Base-by-base conservation (phyloP, 169 alveolate species). In the Plasmodium knowlesi region DNA sequence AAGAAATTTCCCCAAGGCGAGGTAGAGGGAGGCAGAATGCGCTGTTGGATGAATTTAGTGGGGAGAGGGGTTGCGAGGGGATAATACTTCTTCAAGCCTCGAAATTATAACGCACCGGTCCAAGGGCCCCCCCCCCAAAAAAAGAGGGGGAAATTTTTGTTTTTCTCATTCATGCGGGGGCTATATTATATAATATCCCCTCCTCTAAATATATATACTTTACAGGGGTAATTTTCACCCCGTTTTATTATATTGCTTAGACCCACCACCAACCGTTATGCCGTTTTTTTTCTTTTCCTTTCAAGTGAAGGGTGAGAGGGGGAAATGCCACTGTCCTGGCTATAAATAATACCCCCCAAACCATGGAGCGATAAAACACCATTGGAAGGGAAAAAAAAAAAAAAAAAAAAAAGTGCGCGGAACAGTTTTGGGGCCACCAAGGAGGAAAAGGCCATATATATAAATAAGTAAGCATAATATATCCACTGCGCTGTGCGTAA, bases 21-120 rank as follows among this genome's bases (percentile, higher is more conserved):
- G 22, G 9, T 32, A 3, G 39, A 32, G 1, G 39, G 39, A 1
- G 3, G 39, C 39, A 22, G 34, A 76, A 74, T 5, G 30, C 12
- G 57, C 32, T n/a, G 57, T 25, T 25, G 46, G 6, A 22, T 25
- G 43, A 74, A n/a, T 76, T 82, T 82, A 32, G 83, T 81, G 91
- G 91, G 72, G 72, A 89, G 83, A 41, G 92, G 83, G 92, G 91
- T 73, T 82, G 41, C 8, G 37, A 50, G 19, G 73, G 16, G 41
- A 25, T 16, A 37, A 37, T 43, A 37, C 12, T 41, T 41, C 50
- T 41, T 43, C n/a, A 3, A 9, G n/a, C 54, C n/a, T 43, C 0
- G 3, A 43, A 43, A 10, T 10, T 43, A 1, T 43, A 43, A 43
- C 54, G 54, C 54, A 43, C 54, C 54, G 54, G n/a, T 9, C 0